Conservation (phyloP, 257 asterid species). For the Solanum dulcamara region DNA sequence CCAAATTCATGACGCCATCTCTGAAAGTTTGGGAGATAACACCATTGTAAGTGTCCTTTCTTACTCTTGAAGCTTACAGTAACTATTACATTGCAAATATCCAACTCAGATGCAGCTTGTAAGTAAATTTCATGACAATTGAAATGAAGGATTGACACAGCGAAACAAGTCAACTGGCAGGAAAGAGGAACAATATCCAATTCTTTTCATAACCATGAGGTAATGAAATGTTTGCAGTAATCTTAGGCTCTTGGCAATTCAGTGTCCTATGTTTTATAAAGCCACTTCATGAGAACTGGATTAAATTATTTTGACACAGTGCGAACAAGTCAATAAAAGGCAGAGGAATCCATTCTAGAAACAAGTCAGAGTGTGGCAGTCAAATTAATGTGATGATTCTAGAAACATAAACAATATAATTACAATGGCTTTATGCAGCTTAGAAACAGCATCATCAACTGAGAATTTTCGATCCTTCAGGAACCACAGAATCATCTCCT, state of each 20-base stretch:
- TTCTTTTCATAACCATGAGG: neutral
- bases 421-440: conserved; percentile 83
- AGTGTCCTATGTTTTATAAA: neutral
- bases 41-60: neutral
- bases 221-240: neutral
- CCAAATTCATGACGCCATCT: conserved; percentile 70
- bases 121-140: neutral
- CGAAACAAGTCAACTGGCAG: neutral
- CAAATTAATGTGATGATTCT: neutral
- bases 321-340: neutral
- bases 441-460: conserved; percentile 59
- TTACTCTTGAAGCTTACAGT: neutral
- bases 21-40: conserved; percentile 22
- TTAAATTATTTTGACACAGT: neutral
- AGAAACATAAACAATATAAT: conserved; percentile 6
- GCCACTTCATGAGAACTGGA: neutral
- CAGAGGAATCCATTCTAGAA: neutral
- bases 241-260: too few species aligned
- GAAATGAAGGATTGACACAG: neutral
- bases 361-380: neutral
- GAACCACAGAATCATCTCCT: conserved; percentile 89
- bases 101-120: neutral
- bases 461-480: conserved; percentile 77
- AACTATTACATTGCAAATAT: neutral
- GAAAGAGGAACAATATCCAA: neutral